Percentiles rank a stretch among this genome's conserved stretches.
phyloP scores from a whole-genome alignment of 1,284 basidiomycete species.

The Wallemia ichthyophaga region DNA sequence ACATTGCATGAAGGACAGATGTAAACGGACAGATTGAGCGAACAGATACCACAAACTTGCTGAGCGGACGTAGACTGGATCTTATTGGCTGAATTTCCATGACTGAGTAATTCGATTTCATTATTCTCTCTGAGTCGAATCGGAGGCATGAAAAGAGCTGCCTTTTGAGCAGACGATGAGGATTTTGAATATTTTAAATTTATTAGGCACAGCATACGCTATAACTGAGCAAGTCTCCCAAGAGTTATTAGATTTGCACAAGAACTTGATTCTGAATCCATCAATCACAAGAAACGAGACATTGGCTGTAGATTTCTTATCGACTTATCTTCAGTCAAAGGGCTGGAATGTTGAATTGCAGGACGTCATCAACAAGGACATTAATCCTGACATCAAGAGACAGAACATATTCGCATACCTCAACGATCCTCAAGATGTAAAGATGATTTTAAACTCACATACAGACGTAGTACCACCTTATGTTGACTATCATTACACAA shows the following conservation, averaged over 20 bases:
- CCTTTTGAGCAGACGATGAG: not conserved
- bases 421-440: not conserved
- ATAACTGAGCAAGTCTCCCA: not conserved
- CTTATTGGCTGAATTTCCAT: not conserved
- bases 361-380: not conserved
- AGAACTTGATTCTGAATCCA: not conserved
- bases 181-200: not conserved
- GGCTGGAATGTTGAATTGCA: not conserved
- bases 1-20: not conserved
- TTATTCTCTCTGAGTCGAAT: not conserved
- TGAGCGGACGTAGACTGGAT: not conserved
- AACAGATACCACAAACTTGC: not conserved
- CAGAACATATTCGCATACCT: not conserved
- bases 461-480: not conserved
- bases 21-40: not conserved
- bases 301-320: not conserved
- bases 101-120: not conserved
- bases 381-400: not conserved
- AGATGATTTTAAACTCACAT: not conserved
- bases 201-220: not conserved
- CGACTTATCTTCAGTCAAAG: not conserved
- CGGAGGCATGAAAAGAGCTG: too few relatives aligned
- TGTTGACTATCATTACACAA: not conserved
- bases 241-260: not conserved
- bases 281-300: conserved; percentile 1